Conservation (phyloP, 352 stramenopile species). For the Phytophthora pini region DNA sequence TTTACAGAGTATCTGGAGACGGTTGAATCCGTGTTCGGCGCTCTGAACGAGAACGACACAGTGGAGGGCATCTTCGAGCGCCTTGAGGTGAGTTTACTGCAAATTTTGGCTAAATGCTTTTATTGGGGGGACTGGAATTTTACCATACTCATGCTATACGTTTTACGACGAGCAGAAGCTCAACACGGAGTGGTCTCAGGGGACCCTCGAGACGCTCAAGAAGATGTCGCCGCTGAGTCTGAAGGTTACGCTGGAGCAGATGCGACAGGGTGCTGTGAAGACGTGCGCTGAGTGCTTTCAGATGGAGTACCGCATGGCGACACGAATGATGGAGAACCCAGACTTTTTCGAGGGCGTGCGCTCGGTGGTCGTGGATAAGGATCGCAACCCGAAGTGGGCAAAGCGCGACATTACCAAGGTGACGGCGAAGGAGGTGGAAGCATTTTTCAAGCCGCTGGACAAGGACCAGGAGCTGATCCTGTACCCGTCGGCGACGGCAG, state of each 20-base stretch:
- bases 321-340: slow-evolving; percentile 85
- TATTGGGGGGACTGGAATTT: not conserved
- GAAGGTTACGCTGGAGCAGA: slow-evolving; percentile 95
- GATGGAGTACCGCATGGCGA: slow-evolving; percentile 94
- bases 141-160: slow-evolving; percentile 6
- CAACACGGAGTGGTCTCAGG: slow-evolving; percentile 73
- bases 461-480: slow-evolving; percentile 83
- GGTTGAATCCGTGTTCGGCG: slow-evolving; percentile 82
- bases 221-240: slow-evolving; percentile 94
- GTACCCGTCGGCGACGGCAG: slow-evolving; percentile 52
- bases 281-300: slow-evolving; percentile 92
- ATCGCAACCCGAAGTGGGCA: slow-evolving; percentile 93
- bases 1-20: slow-evolving; percentile 68
- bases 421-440: slow-evolving; percentile 69
- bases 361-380: slow-evolving; percentile 96
- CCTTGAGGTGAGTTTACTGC: slow-evolving; percentile 29
- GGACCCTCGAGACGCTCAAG: slow-evolving; percentile 85
- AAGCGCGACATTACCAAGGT: slow-evolving; percentile 69
- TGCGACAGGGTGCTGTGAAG: slow-evolving; percentile 89
- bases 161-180: slow-evolving; percentile 47
- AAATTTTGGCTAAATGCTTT: not conserved
- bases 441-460: slow-evolving; percentile 81
- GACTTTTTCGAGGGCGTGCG: slow-evolving; percentile 98
- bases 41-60: slow-evolving; percentile 74
- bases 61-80: slow-evolving; percentile 78